Evolutionary conservation across 139 green algal genomes (phyloP), one percentile per base, ranked within the genome.

Genomic region (Dunaliella primolecta): DNA sequence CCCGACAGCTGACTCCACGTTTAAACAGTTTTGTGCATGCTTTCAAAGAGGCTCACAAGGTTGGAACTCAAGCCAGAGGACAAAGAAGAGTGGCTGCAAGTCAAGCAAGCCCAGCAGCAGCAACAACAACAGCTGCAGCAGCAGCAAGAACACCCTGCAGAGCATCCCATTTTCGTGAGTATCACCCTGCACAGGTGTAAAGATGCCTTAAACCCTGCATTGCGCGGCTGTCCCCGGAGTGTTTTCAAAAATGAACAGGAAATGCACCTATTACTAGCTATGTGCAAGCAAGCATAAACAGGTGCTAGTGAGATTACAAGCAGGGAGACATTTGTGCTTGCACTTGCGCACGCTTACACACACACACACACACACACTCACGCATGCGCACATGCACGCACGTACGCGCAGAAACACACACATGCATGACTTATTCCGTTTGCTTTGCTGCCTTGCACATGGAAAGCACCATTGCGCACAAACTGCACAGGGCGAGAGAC

Each of bases 401-500:
- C 7, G 46, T 64, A 15, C 46, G 7, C 46, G 7, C 15, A 64
- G 7, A 64, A 25, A 64, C 46, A 15, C 46, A 7, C 46, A 25
- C 46, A 64, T 7, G 7, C 7, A 25, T 64, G 46, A 15, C 15
- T 64, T 15, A 64, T 7, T 64, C 7, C 46, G 7, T 15, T 64
- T 64, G 15, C 46, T 7, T 15, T 64, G 7, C 7, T 64, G 15
- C 46, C 46, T 15, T 64, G 46, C 77, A 74, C 55, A 86, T 81
- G 72, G 70, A 81, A 2, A 34, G 46, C 25, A 81, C 35, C 31
- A 32, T 21, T 64, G 3, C 34, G 21, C 77, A 3, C 15, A 32
- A 56, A 21, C 24, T 56, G 86, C 76, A 1, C 78, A 88, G 87
- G 57, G 24, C 30, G 86, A 88, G 80, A 87, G 86, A 71, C 64